Conservation (phyloP, 176 grass and related monocot species). For the Lolium perenne region DNA sequence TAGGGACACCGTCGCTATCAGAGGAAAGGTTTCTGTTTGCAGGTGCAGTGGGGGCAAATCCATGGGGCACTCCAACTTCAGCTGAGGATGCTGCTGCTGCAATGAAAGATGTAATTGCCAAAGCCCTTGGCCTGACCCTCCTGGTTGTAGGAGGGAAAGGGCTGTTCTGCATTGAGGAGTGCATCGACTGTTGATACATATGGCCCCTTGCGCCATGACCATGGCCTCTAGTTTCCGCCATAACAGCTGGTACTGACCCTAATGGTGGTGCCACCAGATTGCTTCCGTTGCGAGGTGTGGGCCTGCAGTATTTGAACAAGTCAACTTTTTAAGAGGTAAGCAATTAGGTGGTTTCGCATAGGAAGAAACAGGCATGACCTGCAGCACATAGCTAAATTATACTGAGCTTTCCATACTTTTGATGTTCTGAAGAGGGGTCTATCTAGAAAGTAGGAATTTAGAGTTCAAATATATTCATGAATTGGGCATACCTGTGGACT, state of each 20-base stretch:
- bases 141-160: constrained; percentile 61
- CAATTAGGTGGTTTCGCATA: neutral
- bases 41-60: constrained; percentile 55
- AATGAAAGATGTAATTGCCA: constrained; percentile 75
- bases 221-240: constrained; percentile 68
- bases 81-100: constrained; percentile 58
- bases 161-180: constrained; percentile 49
- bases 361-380: constrained; percentile 11
- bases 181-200: constrained; percentile 67
- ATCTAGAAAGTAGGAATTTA: constrained; percentile 22
- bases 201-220: constrained; percentile 57
- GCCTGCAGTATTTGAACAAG: constrained; percentile 50
- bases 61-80: constrained; percentile 59
- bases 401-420: constrained; percentile 22
- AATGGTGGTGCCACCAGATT: constrained; percentile 61
- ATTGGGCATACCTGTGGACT: constrained; percentile 65
- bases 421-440: constrained; percentile 4
- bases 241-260: constrained; percentile 56
- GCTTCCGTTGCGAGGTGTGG: constrained; percentile 65
- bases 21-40: constrained; percentile 49
- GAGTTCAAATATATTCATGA: constrained; percentile 14
- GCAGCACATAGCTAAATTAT: constrained; percentile 10
- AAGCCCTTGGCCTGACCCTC: constrained; percentile 76
- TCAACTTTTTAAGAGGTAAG: constrained; percentile 8
- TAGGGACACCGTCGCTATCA: constrained; percentile 56